Evolutionary conservation across 2,329 filamentous ascomycete genomes (phyloP), one percentile per base, ranked within the genome.

Genomic region (Waltergamsia citrina): DNA sequence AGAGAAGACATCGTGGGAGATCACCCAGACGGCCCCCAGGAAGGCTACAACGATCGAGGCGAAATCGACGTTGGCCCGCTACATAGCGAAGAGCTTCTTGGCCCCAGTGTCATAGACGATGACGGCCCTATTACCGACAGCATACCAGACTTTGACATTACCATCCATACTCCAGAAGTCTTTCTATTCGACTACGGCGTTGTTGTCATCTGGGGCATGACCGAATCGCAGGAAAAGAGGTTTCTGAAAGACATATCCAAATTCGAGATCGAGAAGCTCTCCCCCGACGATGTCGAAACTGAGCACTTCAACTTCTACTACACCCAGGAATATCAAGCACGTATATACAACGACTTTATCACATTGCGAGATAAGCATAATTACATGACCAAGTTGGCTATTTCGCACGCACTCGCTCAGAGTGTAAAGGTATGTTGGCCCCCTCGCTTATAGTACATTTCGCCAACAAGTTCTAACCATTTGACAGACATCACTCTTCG

Each of bases 221-320:
- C 84, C 1, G 67, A 83, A n/a, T 70, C 75, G 20, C 83, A 98
- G 47, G 92, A 98, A 62, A 81, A 85, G 44, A 77, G 84, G 25
- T 94, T 98, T 52, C 65, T 98, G 12, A 92, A 92, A 47, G 90
- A 98, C 49, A 83, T 98, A 41, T 77, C 85, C 37, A 94, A 92
- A 51, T 98, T 96, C 47, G 92, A 95, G 57, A 74, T 78, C 26
- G 90, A 94, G 53, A 94, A 94, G 56, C 71, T 96, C 32, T 78
- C 78, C 18, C 75, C 81, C 9, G 88, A 94, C 51, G 86, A 94
- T 46, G 80, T 94, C 20, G 90, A 98, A 62, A 85, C 87, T 30
- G 92, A 98, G 58, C 86, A 90, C 51, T 98, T 98, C 70, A 98
- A 98, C 57, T 98, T 96, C 58, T 98, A 98, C 66, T 96, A 98